phyloP scores from a whole-genome alignment of 345 rosid species.

The Erodium maritimum region DNA sequence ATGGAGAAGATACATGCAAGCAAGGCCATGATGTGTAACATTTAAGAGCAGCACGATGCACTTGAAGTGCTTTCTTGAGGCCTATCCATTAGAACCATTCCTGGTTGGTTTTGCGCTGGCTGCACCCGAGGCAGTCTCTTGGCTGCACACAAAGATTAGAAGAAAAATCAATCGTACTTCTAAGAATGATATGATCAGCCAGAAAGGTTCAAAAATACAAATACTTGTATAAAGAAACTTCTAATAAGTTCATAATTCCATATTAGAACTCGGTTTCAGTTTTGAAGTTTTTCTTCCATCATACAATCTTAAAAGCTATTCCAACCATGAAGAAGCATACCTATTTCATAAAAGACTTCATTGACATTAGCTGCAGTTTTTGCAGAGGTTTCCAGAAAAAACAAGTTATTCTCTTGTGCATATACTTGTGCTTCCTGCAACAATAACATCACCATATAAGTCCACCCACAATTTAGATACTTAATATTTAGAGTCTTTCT shows the following conservation, averaged over 20 bases:
- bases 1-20: too few relatives aligned
- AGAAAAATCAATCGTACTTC: not conserved
- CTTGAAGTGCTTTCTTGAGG: conserved; percentile 50
- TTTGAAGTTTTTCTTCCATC: not conserved
- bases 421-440: conserved; percentile 76
- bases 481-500: too few relatives aligned
- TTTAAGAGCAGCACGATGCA: conserved; percentile 74
- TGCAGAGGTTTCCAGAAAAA: conserved; percentile 97
- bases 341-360: conserved; percentile 84
- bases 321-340: conserved; percentile 18
- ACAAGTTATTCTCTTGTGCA: conserved; percentile 80
- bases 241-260: too few relatives aligned
- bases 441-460: conserved; percentile 1
- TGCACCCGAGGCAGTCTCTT: conserved; percentile 77
- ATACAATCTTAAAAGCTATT: not conserved
- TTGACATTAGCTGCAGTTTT: conserved; percentile 86
- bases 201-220: not conserved
- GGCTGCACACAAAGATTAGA: conserved; percentile 32
- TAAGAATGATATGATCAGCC: not conserved
- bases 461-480: not conserved
- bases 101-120: conserved; percentile 69
- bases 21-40: too few relatives aligned
- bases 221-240: not conserved
- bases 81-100: conserved; percentile 84
- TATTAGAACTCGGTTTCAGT: not conserved